Evolutionary conservation across 495 filamentous ascomycete genomes (phyloP), one percentile per base, ranked within the genome.

Genomic region (Neohortaea acidophila): DNA sequence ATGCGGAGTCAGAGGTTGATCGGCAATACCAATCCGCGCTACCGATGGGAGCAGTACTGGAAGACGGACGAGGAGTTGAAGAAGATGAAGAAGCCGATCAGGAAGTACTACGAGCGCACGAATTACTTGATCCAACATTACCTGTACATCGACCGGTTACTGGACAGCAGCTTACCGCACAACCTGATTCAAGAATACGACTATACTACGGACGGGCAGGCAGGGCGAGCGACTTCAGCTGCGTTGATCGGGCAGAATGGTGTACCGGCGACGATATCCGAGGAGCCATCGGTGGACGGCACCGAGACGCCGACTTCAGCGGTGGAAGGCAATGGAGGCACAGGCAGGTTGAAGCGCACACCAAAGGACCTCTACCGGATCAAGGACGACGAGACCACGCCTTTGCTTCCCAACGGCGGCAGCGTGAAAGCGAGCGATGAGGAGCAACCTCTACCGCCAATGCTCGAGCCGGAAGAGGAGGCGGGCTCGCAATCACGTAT

Each of bases 141-240:
- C 54, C 66, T 83, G 33, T 93, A 87, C 51, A 91, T 93, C 46
- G 85, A 94, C 57, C 70, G 79, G n/a, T 60, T 94, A 14, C 68
- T 94, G 23, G 84, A 91, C 57, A 91, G 83, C 10, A 85, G 84
- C 5, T 62, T 92, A 4, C 84, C 85, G 0, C 83, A 84, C 44
- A 73, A 80, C 51, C 62, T 94, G 12, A 72, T 94, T 35, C 81
- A 89, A 49, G 86, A 92, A 49, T 94, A 94, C 57, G 70, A 71
- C 38, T 27, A 27, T n/a, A 27, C n/a, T n/a, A 27, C 8, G 24
- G 7, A 27, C 24, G 8, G n/a, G 8, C 24, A 27, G 24, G 8
- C 24, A 7, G 24, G n/a, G 7, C 8, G 24, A 27, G 24, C 24
- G n/a, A 7, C 24, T 27, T n/a, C 8, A n/a, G 29, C 29, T 18